These are phyloP conservation scores for Pseudogymnoascus verrucosus DNA, from an alignment of 2,329 filamentous ascomycete genomes.

Conservation along the genomic window DNA sequence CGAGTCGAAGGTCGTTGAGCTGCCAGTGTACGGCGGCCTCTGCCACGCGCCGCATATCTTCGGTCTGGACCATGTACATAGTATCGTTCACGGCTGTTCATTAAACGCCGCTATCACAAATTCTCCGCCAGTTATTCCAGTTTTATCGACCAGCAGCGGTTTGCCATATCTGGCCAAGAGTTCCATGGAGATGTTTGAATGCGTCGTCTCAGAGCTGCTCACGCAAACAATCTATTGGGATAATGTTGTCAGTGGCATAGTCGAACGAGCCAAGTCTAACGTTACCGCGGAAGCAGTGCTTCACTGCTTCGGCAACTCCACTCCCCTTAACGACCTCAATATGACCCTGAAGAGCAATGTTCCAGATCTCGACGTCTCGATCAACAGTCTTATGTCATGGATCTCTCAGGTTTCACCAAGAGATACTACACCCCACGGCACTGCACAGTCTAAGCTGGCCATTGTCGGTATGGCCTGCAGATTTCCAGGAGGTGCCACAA, in stretches of 20 bases:
- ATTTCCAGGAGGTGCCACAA: constrained; percentile 31
- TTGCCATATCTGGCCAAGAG: neutral
- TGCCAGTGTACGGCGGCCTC: neutral
- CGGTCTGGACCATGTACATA: neutral
- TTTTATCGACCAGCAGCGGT: neutral
- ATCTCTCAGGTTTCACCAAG: neutral
- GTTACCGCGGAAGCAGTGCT: neutral
- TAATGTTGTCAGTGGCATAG: constrained; percentile 3
- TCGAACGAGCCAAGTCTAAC: neutral
- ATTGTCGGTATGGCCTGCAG: constrained; percentile 29
- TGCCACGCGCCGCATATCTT: neutral
- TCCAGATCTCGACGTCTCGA: neutral
- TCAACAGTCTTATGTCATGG: neutral
- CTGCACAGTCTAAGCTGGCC: constrained; percentile 43
- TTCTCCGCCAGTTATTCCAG: neutral
- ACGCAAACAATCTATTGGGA: neutral
- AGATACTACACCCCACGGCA: constrained; percentile 25
- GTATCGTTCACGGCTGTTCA: neutral
- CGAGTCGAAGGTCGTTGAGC: neutral
- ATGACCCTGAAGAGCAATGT: neutral
- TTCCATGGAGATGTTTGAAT: neutral
- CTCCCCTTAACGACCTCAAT: neutral
- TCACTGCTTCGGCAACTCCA: neutral
- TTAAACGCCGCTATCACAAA: neutral
- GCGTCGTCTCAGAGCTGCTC: neutral